A percentile compares a stretch with the other conserved stretches of the same genome.
These are phyloP conservation scores for Cadophora malorum DNA, from an alignment of 2,329 filamentous ascomycete species.

Conservation along the genomic window DNA sequence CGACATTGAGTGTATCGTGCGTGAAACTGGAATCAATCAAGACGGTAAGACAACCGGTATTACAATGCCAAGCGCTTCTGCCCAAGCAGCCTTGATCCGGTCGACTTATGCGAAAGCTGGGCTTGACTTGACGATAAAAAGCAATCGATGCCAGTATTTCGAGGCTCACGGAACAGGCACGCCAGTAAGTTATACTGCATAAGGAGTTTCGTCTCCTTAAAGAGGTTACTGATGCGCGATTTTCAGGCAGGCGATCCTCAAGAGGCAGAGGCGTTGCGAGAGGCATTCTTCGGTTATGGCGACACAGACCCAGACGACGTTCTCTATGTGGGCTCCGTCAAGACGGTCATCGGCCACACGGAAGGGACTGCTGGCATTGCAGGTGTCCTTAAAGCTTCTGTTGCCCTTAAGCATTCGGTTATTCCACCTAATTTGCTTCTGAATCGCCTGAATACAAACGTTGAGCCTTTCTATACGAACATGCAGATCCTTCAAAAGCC, in stretches of 20 bases:
- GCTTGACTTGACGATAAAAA: background rate
- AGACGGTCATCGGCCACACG: constrained; percentile 41
- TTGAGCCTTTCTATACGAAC: constrained; percentile 34
- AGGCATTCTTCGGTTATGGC: constrained; percentile 28
- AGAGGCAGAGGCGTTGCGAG: constrained; percentile 25
- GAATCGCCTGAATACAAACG: constrained; percentile 44
- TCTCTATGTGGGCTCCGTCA: constrained; percentile 24
- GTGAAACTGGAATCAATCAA: constrained; percentile 55
- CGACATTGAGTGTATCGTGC: constrained; percentile 61
- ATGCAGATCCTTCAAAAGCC: constrained; percentile 1
- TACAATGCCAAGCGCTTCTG: constrained; percentile 47
- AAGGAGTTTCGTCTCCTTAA: background rate
- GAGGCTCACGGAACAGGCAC: constrained; percentile 41
- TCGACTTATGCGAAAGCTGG: background rate
- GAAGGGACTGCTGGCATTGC: constrained; percentile 44
- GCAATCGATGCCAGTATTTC: constrained; percentile 24
- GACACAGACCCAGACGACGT: background rate
- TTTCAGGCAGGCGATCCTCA: background rate
- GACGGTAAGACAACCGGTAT: constrained; percentile 56
- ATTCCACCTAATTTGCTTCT: constrained; percentile 46
- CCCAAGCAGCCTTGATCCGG: background rate
- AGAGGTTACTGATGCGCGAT: background rate
- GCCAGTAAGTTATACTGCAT: constrained; percentile 9
- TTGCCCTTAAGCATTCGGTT: constrained; percentile 39
- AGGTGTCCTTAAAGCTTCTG: constrained; percentile 41